These are phyloP conservation scores for Penicillium subrubescens DNA, from an alignment of 495 filamentous ascomycete genomes.

Conservation along the genomic window DNA sequence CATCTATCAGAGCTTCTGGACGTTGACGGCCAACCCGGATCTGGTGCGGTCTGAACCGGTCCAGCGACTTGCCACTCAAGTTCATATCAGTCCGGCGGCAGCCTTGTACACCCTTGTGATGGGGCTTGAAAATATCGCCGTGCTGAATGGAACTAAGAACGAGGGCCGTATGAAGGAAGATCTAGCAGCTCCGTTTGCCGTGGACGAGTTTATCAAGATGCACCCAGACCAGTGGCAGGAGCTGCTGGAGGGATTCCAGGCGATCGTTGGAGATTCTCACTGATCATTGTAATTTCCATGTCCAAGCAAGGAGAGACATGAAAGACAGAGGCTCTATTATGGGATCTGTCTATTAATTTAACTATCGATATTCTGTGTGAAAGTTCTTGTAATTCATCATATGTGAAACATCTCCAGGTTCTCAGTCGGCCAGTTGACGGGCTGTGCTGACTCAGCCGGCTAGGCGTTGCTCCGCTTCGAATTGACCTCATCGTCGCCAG, in stretches of 20 bases:
- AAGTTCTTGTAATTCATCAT: too few relatives aligned
- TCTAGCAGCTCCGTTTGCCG: conserved; percentile 53
- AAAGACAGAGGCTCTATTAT: too few relatives aligned
- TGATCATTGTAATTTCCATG: neutral
- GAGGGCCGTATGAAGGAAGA: conserved; percentile 66
- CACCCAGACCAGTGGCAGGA: conserved; percentile 48
- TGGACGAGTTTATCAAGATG: conserved; percentile 50
- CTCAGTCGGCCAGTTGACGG: neutral
- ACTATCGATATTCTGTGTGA: too few relatives aligned
- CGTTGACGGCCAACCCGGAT: conserved; percentile 68
- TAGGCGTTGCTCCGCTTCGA: conserved; percentile 16
- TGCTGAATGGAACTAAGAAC: conserved; percentile 73
- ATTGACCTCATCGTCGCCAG: conserved; percentile 30
- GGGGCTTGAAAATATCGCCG: conserved; percentile 55
- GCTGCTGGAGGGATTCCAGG: conserved; percentile 48
- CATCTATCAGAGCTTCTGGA: conserved; percentile 80
- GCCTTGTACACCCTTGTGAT: conserved; percentile 72
- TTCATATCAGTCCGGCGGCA: conserved; percentile 49
- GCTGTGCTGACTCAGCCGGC: conserved; percentile 25
- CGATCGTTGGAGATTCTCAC: conserved; percentile 45
- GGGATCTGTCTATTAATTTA: too few relatives aligned
- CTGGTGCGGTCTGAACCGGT: conserved; percentile 57
- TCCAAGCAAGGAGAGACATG: neutral
- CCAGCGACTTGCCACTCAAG: conserved; percentile 47
- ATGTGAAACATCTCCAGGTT: too few relatives aligned